Evolutionary conservation across 23 red algal genomes (phyloP).

Genomic region (Gracilaria gracilis): DNA sequence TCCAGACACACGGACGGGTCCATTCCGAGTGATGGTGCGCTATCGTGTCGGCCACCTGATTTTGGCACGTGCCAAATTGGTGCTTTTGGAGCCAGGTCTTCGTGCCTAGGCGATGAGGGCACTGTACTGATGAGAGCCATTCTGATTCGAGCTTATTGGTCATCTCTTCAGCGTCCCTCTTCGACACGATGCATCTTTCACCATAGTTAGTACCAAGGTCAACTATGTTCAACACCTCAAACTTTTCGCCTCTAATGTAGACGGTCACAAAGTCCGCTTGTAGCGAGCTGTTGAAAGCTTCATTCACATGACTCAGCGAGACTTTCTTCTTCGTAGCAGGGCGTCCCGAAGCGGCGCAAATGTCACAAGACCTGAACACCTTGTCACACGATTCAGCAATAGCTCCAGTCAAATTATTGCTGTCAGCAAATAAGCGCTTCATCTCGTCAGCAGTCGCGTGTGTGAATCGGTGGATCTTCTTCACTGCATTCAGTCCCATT

Average conservation of each 20-base stretch:
- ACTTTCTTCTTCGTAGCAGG: constrained; percentile 12
- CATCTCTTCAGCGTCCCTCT: not conserved
- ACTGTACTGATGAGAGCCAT: too few relatives aligned
- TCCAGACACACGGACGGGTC: too few relatives aligned
- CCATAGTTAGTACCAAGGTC: not conserved
- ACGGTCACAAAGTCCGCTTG: not conserved
- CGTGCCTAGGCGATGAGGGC: too few relatives aligned
- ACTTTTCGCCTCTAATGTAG: not conserved
- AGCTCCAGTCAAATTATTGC: not conserved
- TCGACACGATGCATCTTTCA: not conserved
- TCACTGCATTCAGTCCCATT: not conserved
- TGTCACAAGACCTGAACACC: constrained; percentile 3
- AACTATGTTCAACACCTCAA: constrained; percentile 8
- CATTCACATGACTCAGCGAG: constrained; percentile 4
- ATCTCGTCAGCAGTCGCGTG: constrained; percentile 31
- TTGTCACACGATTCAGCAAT: not conserved
- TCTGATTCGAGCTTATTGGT: constrained; percentile 9
- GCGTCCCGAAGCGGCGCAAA: constrained; percentile 13
- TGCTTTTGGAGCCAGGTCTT: too few relatives aligned
- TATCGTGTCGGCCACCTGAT: too few relatives aligned
- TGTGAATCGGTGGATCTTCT: constrained; percentile 36
- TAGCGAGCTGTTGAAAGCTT: not conserved
- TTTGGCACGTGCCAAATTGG: too few relatives aligned
- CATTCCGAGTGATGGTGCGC: too few relatives aligned
- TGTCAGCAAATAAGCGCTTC: not conserved